Evolutionary conservation across 2,329 filamentous ascomycete species (phyloP), one percentile per base, ranked within the genome.

Genomic region (Pestalotiopsis sp.): DNA sequence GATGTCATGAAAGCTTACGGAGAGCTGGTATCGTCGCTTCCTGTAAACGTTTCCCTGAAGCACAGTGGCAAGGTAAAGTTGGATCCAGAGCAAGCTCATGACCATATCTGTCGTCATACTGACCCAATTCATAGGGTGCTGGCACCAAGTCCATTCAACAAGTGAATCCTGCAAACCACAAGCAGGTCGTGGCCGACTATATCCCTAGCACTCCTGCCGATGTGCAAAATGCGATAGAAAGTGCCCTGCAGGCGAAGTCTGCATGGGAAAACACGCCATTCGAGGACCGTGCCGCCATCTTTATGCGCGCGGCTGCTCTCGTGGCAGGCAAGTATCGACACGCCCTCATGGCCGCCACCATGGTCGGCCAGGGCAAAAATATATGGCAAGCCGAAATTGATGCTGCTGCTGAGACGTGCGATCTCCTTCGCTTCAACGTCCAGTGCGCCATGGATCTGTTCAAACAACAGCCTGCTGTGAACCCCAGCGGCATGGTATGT

Each of bases 301-400:
- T 98, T 84, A 88, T 98, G 76, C 97, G 97, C 86, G 95, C 96
- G 2, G 95, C 95, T 41, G 95, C 98, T 78, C 86, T 99, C 71
- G 89, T 98, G 73, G 86, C 92, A 66, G 92, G 89, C 72, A 98
- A 98, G 84, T 98, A 99, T 83, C 90, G 96, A 78, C 97, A 97
- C 82, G 94, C 98, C 68, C 89, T 99, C 75, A 97, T 98, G 93
- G 95, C 96, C 7, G 90, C 94, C 58, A 98, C 96, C 13, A 97
- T 98, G 90, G 86, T 97, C 39, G 96, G 95, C 70, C 95, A 99
- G 83, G 95, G 96, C 76, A 98, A 98, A 89, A 98, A 98, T 80
- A 94, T 93, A 61, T 98, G 94, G 94, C 95, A 99, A 82, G 95
- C 95, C 17, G 95, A 99, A 86, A 98, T 98, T 72, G 95, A 98